These are phyloP conservation scores for Paecilomyces variotii DNA, from an alignment of 2,329 filamentous ascomycete genomes.

Conservation along the genomic window DNA sequence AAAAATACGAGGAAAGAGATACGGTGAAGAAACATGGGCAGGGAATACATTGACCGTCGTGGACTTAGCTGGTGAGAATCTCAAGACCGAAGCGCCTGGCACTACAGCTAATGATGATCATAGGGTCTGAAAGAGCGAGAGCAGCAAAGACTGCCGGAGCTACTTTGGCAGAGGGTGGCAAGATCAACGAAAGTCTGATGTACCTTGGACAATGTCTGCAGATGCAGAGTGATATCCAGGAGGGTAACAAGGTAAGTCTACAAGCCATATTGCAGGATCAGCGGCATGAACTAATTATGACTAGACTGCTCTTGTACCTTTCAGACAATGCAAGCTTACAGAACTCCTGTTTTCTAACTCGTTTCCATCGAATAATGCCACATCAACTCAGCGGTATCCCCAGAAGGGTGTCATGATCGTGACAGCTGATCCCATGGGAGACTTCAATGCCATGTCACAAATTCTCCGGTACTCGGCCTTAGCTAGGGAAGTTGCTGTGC, in stretches of 20 bases:
- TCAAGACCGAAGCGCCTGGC: not conserved
- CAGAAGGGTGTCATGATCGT: constrained; percentile 95
- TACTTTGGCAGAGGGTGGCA: constrained; percentile 88
- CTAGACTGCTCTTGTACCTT: constrained; percentile 66
- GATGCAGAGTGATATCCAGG: constrained; percentile 76
- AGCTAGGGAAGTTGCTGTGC: constrained; percentile 85
- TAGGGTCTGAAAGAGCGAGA: constrained; percentile 76
- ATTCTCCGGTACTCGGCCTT: constrained; percentile 91
- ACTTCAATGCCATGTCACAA: constrained; percentile 94
- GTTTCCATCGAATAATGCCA: constrained; percentile 51
- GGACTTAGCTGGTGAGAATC: constrained; percentile 65
- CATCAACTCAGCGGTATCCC: constrained; percentile 53
- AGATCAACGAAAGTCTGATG: constrained; percentile 98
- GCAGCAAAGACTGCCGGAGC: constrained; percentile 91
- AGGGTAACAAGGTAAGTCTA: constrained; percentile 58
- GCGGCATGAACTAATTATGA: constrained; percentile 7
- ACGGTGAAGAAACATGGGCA: constrained; percentile 57
- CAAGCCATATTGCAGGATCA: not conserved
- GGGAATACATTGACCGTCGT: constrained; percentile 79
- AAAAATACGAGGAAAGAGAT: constrained; percentile 44
- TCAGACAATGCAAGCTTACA: constrained; percentile 76
- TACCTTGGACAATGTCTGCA: constrained; percentile 95
- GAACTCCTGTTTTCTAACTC: constrained; percentile 83
- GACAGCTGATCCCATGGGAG: constrained; percentile 82
- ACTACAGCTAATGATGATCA: constrained; percentile 12